Evolutionary conservation across 441 rosid genomes (phyloP), one percentile per base, ranked within the genome.

Genomic region (Viola pubescens): DNA sequence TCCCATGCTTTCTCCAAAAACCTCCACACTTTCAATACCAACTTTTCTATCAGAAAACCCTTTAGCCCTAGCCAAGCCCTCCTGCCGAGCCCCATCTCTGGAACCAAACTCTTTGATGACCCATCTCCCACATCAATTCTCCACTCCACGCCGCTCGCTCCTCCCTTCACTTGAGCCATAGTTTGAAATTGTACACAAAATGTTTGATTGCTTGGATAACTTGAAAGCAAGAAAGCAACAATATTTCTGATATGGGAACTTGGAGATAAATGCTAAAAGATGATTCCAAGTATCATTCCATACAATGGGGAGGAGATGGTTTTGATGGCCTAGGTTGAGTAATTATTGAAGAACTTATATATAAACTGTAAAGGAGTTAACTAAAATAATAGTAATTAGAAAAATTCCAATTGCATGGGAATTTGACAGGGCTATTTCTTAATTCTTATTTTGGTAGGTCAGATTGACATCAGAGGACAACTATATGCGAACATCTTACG

Each of bases 1-100:
- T 62, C 61, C 81, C 84, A 63, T 57, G 91, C 80, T 57, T 48
- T 68, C 67, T 54, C 12, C 5, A 80, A 73, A 45, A 80, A 82
- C 6, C 41, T 67, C 60, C 58, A 10, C 4, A 72, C 58, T 58
- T 60, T 70, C 34, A 50, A 46, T 48, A 52, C 34, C 48, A 53
- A 46, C 42, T 26, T 48, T 37, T 11, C 56, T 42, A 69, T 26
- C 57, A 64, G n/a, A n/a, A n/a, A 52, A 10, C 62, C 54, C 55
- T 66, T 60, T 7, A 70, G 34, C 19, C 72, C 61, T 9, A 47
- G 48, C 79, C 74, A 76, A n/a, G 43, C 50, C 59, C 67, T 67
- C 4, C 43, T 16, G 6, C 53, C 59, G 6, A 54, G 48, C 39
- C 73, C 62, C 10, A 65, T 56, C 46, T 64, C 66, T 3, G 79